Base-by-base conservation (phyloP, 768 basidiomycete genomes). In the Phaeotremella skinneri region DNA sequence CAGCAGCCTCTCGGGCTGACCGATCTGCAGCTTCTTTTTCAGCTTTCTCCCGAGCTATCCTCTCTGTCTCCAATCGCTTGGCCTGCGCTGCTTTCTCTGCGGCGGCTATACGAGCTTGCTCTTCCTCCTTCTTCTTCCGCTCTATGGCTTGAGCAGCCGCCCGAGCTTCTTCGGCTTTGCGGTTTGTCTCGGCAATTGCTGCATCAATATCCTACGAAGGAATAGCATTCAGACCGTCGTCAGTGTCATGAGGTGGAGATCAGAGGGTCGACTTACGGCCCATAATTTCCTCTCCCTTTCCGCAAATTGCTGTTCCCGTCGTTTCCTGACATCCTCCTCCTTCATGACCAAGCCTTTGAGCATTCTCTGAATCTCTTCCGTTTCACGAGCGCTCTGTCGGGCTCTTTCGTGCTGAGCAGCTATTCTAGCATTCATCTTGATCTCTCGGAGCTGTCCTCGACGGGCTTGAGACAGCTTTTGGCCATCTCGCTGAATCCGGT, bases 281-380 rank as follows among this genome's bases (percentile, higher is more conserved):
- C 74, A 76, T 11, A 76, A 62, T 70, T 90, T 90, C 68, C 87
- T 84, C 77, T 91, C 91, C 57, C 88, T 82, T 53, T 73, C 72
- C 7, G 83, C 83, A 57, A 91, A 89, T 17, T 80, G 79, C 43
- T 23, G 43, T 56, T 90, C 88, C 50, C 88, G 87, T 69, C 81
- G 74, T 76, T 84, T 89, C 63, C 81, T 83, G 59, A 90, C 89
- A 63, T 87, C 83, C 37, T 89, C 87, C 48, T 81, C 75, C 29
- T 61, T 50, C 21, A 76, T 62, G 2, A 63, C 63, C 55, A 76
- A 50, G 0, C 60, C 66, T 34, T 66, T 61, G 47, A 76, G 25
- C 68, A 74, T 64, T 49, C 41, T 51, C 47, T 60, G 34, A 26
- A 76, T 53, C 47, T 74, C 69, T 23, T 74, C 70, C 17, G 63